Percentiles rank a stretch among this genome's conserved stretches.
These are phyloP conservation scores for Fraxinus sp. DNA, from an alignment of 305 asterid species.

Conservation along the genomic window DNA sequence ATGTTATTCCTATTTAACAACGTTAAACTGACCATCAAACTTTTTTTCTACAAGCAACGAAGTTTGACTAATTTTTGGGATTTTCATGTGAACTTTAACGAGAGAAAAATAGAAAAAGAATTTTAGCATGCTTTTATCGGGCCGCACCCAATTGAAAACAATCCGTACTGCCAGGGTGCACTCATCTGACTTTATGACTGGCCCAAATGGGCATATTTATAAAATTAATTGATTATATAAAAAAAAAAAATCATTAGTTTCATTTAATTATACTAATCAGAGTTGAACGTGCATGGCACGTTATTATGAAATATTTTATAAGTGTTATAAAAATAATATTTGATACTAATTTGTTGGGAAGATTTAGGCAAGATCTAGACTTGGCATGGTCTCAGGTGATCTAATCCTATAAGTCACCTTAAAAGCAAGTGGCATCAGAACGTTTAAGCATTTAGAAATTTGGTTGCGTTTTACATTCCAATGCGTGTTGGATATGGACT, in stretches of 20 bases:
- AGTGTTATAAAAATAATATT: no score
- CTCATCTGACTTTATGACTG: background rate
- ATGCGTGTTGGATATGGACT: background rate
- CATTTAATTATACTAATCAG: background rate
- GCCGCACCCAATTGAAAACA: slow-evolving; percentile 14
- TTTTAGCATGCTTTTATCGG: slow-evolving; percentile 22
- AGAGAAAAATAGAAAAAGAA: background rate
- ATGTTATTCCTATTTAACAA: slow-evolving; percentile 38
- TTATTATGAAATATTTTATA: no score
- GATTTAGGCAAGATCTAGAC: background rate
- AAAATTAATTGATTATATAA: background rate
- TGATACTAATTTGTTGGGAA: no score
- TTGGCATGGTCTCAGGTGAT: background rate
- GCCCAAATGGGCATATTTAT: background rate
- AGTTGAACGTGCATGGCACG: no score
- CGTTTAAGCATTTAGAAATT: background rate
- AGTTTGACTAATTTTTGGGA: slow-evolving; percentile 23
- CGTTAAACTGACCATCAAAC: slow-evolving; percentile 36
- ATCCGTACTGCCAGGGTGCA: background rate
- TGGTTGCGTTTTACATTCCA: background rate
- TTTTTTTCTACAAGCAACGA: slow-evolving; percentile 18
- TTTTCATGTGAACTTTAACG: slow-evolving; percentile 22
- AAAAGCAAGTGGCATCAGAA: background rate
- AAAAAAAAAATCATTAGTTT: no score
- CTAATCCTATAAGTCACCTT: background rate